Percentiles rank a stretch among this genome's conserved stretches.
Conservation (phyloP, 768 basidiomycete genomes). For the Termitomyces heimii region DNA sequence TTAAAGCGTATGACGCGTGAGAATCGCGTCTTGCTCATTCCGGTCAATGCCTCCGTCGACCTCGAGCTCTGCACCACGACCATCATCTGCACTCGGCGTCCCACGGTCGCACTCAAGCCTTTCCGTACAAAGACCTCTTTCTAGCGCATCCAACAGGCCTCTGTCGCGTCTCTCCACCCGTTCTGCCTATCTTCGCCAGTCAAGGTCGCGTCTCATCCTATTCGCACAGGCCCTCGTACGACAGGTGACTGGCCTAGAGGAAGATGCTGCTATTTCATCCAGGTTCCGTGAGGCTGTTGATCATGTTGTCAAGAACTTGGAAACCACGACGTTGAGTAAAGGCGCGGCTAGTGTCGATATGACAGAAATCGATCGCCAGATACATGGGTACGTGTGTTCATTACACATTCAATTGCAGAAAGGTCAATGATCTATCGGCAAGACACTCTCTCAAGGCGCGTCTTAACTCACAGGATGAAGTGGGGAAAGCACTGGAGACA, state of each 20-base stretch:
- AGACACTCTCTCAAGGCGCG: slow-evolving; percentile 66
- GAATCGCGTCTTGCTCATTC: not conserved
- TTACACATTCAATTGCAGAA: not conserved
- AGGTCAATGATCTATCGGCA: not conserved
- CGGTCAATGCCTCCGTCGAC: slow-evolving; percentile 19
- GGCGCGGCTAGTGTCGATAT: slow-evolving; percentile 55
- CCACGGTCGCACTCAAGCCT: slow-evolving; percentile 17
- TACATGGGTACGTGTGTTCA: slow-evolving; percentile 42
- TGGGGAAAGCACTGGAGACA: slow-evolving; percentile 56
- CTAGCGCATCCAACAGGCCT: slow-evolving; percentile 26
- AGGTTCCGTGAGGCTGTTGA: slow-evolving; percentile 46
- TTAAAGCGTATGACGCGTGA: not conserved
- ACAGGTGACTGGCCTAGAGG: slow-evolving; percentile 49
- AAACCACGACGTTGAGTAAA: slow-evolving; percentile 47
- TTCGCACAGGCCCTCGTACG: slow-evolving; percentile 45
- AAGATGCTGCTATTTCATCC: slow-evolving; percentile 27
- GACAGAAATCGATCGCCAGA: slow-evolving; percentile 46
- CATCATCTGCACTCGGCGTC: slow-evolving; percentile 37
- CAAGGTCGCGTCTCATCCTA: slow-evolving; percentile 50
- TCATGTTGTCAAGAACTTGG: slow-evolving; percentile 52
- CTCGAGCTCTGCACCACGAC: slow-evolving; percentile 20
- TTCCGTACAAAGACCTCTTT: slow-evolving; percentile 19
- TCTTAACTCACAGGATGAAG: slow-evolving; percentile 55
- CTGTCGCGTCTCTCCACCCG: slow-evolving; percentile 39
- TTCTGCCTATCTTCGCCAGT: slow-evolving; percentile 21